Evolutionary conservation across 352 stramenopile species (phyloP), one percentile per base, ranked within the genome.

Genomic region (Pythium folliculosum): DNA sequence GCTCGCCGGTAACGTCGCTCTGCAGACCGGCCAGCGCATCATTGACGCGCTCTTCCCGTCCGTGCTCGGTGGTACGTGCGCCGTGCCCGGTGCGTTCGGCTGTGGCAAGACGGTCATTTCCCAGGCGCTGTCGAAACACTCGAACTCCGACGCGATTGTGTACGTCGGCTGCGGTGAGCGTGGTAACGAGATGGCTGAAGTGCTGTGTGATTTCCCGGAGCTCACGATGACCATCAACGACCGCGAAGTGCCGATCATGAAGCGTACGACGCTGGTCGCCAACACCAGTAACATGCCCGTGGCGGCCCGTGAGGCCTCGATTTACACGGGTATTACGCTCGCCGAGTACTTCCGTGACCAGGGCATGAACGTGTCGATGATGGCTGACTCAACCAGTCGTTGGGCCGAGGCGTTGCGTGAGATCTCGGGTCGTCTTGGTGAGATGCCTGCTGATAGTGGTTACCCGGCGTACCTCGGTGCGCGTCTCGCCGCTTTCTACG

Each of bases 251-350:
- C 97, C 96, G 57, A 99, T 99, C 84, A 99, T 99, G 98, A 99
- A 99, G 84, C 97, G 98, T 68, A 99, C 97, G 44, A 98, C 96
- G 48, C 82, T 99, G 32, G 97, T 99, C 58, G 97, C 97, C 59
- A 99, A 99, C 84, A 99, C 98, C n/a, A 99, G 96, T 80, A 99
- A 99, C 92, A 99, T 99, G 98, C 98, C 98, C 53, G 98, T 99
- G 73, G 98, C 98, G 54, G 98, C 98, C 27, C 97, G 98, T 86
- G 98, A 99, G 82, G 98, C 98, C 30, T 99, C 94, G 38, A 99
- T 99, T 74, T 99, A 99, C 90, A 99, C 98, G 50, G 92, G 94
- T 53, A 99, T 99, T 70, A 99, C 97, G 49, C 84, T 99, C 45
- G 96, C 97, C 52, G 96, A 99, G 81, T 99, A 99, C 84, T 99